These are phyloP conservation scores for Cyclostephanos tholiformis DNA, from an alignment of 108 stramenopile species.

Conservation along the genomic window DNA sequence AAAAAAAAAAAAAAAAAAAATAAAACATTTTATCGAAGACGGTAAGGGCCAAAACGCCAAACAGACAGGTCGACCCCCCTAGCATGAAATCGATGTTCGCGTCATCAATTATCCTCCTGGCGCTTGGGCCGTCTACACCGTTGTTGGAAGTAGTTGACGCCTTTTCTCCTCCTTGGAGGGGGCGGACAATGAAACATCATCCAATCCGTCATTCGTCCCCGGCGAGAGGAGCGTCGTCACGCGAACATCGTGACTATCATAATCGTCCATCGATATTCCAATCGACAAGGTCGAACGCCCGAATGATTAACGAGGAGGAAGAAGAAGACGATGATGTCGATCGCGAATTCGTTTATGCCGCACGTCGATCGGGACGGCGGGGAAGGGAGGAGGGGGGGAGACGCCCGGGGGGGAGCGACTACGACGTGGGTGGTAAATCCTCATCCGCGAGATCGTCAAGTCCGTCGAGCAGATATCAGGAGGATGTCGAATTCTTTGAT, in stretches of 20 bases:
- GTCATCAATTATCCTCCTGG: background rate
- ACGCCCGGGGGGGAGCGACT: conserved; percentile 16
- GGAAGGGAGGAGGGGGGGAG: conserved; percentile 24
- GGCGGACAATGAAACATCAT: background rate
- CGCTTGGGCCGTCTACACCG: conserved; percentile 2
- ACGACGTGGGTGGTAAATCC: conserved; percentile 8
- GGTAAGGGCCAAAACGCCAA: too few species aligned
- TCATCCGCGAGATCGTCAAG: conserved; percentile 13
- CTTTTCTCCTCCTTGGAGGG: background rate
- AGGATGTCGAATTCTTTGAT: conserved; percentile 51
- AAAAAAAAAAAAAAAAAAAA: too few species aligned
- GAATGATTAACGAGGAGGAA: background rate
- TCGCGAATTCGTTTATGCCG: conserved; percentile 25
- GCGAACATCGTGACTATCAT: too few species aligned
- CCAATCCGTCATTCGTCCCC: background rate
- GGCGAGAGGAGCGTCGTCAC: background rate
- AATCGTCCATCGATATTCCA: background rate
- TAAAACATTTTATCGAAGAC: too few species aligned
- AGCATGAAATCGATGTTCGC: background rate
- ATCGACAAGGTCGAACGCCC: background rate
- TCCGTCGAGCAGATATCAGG: conserved; percentile 25
- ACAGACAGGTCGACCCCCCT: background rate
- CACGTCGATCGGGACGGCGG: conserved; percentile 19
- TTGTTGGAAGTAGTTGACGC: conserved; percentile 2
- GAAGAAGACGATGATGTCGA: conserved; percentile 33